Evolutionary conservation across 371 early-diverging fungal genomes (phyloP), one percentile per base, ranked within the genome.

Genomic region (Lichtheimia hyalospora): DNA sequence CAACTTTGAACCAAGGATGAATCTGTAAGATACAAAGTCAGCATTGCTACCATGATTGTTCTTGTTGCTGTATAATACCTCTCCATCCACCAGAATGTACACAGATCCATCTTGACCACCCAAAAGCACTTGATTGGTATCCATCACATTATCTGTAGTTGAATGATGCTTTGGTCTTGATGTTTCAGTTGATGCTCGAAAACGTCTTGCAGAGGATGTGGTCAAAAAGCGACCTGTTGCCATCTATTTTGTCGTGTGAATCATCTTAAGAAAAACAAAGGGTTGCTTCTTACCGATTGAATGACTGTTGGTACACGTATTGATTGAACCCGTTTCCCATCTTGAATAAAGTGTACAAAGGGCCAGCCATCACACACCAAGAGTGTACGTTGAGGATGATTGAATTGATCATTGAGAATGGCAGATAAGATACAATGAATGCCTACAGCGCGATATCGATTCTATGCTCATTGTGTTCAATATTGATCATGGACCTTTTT

Each of bases 351-450:
- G 42, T 78, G 79, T 7, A 81, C 57, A 13, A 71, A 59, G 3
- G 77, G 77, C 61, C 70, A 73, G 5, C 79, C 74, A 60, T 76
- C 74, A 50, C 77, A 78, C 3, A 73, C 79, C 23, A 81, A 49
- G 18, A 78, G 52, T 21, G 71, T 77, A 0, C 75, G 48, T 62
- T 74, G 69, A 28, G 67, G 56, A 50, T 69, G 46, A 5, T 68
- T 71, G 57, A 62, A 70, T n/a, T 52, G 52, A 63, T 81, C 81
- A 25, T 61, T 60, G 6, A 81, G 24, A n/a, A 52, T 50, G 8
- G 71, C 68, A 1, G 75, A 74, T 24, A 75, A 60, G 20, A 75
- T 61, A 51, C 77, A 78, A 1, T 68, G 71, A 13, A 81, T 73
- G 5, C 57, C 57, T 15, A 39, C 20, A 20, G 53, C 25, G 6